A percentile compares a stretch with the other conserved stretches of the same genome.
Conservation (phyloP, 768 basidiomycete species). For the Rhodotorula paludigena region DNA sequence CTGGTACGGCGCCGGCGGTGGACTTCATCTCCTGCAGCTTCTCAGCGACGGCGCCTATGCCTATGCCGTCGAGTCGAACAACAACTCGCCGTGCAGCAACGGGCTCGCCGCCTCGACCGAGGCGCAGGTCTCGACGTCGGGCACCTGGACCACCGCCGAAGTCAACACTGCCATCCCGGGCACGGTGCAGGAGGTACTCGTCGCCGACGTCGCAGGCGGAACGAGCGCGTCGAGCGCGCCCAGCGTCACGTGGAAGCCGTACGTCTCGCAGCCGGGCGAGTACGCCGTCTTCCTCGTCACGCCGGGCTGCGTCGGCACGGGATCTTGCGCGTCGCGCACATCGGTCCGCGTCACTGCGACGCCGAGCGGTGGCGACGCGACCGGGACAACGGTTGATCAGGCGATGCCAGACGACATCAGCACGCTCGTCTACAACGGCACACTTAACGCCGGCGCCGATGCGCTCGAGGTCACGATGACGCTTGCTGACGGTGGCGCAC, state of each 20-base stretch:
- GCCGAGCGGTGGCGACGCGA: conserved; percentile 65
- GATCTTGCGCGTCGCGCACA: conserved; percentile 75
- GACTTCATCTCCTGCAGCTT: conserved; percentile 84
- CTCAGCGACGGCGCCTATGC: conserved; percentile 67
- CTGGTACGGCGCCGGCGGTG: conserved; percentile 70
- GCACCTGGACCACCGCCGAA: conserved; percentile 62
- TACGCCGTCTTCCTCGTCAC: conserved; percentile 80
- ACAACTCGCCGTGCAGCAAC: conserved; percentile 35
- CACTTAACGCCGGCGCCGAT: conserved; percentile 64
- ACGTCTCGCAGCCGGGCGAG: conserved; percentile 78
- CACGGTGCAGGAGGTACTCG: conserved; percentile 69
- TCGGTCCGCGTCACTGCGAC: conserved; percentile 69
- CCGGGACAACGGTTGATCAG: conserved; percentile 68
- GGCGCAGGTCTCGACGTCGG: conserved; percentile 44
- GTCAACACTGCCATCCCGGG: conserved; percentile 52
- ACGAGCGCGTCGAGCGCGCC: conserved; percentile 62
- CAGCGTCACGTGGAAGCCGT: conserved; percentile 81
- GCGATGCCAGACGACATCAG: conserved; percentile 61
- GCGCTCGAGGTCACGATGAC: conserved; percentile 68
- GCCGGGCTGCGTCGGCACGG: conserved; percentile 76
- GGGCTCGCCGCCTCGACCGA: conserved; percentile 24
- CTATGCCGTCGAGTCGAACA: conserved; percentile 33
- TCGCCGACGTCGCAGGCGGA: conserved; percentile 62
- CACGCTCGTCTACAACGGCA: conserved; percentile 70
- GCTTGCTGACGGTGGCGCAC: conserved; percentile 59